Evolutionary conservation across 1,284 basidiomycete genomes (phyloP), one percentile per base, ranked within the genome.

Genomic region (Coniferiporia sulphurascens): DNA sequence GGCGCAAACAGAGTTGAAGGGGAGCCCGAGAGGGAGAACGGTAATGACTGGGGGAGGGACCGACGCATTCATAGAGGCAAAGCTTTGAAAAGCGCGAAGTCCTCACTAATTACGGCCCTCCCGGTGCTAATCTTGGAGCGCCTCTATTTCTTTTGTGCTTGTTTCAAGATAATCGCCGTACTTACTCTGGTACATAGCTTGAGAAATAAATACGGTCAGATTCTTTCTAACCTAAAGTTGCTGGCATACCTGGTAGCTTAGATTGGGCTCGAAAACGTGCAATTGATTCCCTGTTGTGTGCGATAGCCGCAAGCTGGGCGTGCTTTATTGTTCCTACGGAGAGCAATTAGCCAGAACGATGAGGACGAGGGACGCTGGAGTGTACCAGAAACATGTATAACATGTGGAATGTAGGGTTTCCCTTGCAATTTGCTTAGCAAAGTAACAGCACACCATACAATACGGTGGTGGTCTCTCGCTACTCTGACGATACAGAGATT

Each of bases 401-500:
- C 84, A 62, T 88, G 78, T 0, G 89, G 89, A 6, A 91, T 77
- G 60, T 82, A 79, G 41, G 71, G 74, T 35, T 73, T 66, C 1
- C 83, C 83, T 32, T 86, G 83, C 52, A 91, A 78, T 1, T 74
- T 68, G 0, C 81, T 79, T 49, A 91, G 68, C 10, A 91, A 72
- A 0, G 88, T 87, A 5, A 89, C 69, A 0, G 82, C 86, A 1
- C 81, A 89, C 88, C 89, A 90, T 0, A 86, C 87, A 51, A 85
- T 80, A 10, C 78, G 79, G 65, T 90, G 82, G 56, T 87, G 86
- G 57, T 91, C 89, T 50, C 90, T 75, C 17, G 84, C 86, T 32
- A 91, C 87, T 27, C 89, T 85, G 49, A 92, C 79, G 66, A 93
- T 91, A 66, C 86, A 89, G 0, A 91, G 75, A 63, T 84, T 83